Percentiles rank a stretch among this genome's conserved stretches.
Evolutionary conservation across 164 flowering plant species (phyloP).

Genomic region (Taxillus chinensis): DNA sequence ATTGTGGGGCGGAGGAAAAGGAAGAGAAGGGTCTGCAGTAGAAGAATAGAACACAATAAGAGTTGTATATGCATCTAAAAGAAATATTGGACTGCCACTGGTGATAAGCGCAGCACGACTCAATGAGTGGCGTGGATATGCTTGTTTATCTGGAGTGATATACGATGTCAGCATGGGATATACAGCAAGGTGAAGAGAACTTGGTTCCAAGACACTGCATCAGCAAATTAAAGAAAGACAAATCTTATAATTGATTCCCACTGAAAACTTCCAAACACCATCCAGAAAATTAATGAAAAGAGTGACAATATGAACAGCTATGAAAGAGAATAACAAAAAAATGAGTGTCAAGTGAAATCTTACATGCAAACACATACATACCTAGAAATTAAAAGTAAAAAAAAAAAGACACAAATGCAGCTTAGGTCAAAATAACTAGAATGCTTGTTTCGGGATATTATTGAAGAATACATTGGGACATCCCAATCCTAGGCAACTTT

Average conservation of each 20-base stretch:
- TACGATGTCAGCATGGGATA: constrained; percentile 81
- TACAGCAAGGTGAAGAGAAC: constrained; percentile 79
- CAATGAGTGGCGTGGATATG: constrained; percentile 96
- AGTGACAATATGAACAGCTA: too few relatives aligned
- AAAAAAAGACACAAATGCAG: too few relatives aligned
- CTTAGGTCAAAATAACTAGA: too few relatives aligned
- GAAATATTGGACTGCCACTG: constrained; percentile 93
- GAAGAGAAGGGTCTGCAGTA: constrained; percentile 81
- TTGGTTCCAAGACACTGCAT: constrained; percentile 91
- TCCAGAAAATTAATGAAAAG: too few relatives aligned
- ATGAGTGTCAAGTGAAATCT: too few relatives aligned
- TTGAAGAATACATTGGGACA: too few relatives aligned
- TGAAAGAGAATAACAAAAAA: too few relatives aligned
- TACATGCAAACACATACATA: too few relatives aligned
- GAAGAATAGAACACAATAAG: constrained; percentile 89
- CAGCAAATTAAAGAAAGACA: constrained; percentile 13
- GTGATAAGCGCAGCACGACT: constrained; percentile 94
- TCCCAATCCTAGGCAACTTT: too few relatives aligned
- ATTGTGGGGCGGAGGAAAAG: constrained; percentile 97
- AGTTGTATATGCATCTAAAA: constrained; percentile 90
- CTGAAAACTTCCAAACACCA: too few relatives aligned
- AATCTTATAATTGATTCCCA: not conserved
- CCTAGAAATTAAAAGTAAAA: too few relatives aligned
- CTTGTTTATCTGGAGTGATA: constrained; percentile 81
- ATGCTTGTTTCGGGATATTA: too few relatives aligned